Percentiles rank a stretch among this genome's conserved stretches.
phyloP scores from a whole-genome alignment of 805 yeast genomes.

The Kodamaea restingae region DNA sequence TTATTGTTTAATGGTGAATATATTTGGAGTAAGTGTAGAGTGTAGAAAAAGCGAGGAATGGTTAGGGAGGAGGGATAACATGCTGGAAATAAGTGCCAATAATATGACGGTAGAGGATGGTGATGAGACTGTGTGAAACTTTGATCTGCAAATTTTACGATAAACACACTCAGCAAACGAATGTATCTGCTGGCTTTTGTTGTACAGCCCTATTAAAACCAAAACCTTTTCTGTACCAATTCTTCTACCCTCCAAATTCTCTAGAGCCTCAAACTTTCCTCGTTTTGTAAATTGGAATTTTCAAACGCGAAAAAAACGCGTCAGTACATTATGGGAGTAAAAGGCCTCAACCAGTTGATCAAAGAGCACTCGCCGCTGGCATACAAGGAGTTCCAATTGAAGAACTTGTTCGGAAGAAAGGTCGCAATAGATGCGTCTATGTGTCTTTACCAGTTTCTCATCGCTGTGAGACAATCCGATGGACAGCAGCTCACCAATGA shows the following conservation, averaged over 20 bases:
- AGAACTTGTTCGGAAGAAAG: constrained; percentile 84
- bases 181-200: too few species aligned
- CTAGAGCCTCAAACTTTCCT: too few species aligned
- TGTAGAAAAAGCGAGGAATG: background rate
- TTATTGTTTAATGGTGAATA: background rate
- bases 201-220: too few species aligned
- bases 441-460: constrained; percentile 92
- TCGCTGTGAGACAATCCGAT: constrained; percentile 94
- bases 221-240: too few species aligned
- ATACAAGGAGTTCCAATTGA: constrained; percentile 72
- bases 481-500: constrained; percentile 91
- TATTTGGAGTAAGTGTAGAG: background rate
- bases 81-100: too few species aligned
- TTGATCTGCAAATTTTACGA: too few species aligned
- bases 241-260: too few species aligned
- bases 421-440: constrained; percentile 98
- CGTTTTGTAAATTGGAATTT: too few species aligned
- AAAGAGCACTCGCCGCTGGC: constrained; percentile 89
- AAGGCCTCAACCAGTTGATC: constrained; percentile 73
- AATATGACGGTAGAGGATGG: too few species aligned
- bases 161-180: too few species aligned
- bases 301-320: constrained; percentile 1
- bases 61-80: background rate
- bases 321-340: constrained; percentile 25
- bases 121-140: too few species aligned